Evolutionary conservation across 805 yeast species (phyloP).

Genomic region (Spencermartinsiella europaea): DNA sequence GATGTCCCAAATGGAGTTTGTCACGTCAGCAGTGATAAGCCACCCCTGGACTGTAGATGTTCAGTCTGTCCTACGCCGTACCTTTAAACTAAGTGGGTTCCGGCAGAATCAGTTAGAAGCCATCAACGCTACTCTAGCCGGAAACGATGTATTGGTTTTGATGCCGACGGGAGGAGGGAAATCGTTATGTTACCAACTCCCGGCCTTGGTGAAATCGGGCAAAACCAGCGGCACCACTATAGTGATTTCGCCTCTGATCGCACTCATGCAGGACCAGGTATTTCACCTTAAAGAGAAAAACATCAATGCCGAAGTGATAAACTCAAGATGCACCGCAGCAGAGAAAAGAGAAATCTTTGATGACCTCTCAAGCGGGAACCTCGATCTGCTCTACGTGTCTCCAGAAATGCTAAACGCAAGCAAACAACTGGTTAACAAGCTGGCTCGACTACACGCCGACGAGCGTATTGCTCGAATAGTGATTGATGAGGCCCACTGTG

Average conservation of each 20-base stretch:
- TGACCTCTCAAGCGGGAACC: slow-evolving; percentile 55
- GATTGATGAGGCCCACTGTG: slow-evolving; percentile 97
- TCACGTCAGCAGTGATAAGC: not conserved
- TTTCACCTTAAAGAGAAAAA: slow-evolving; percentile 63
- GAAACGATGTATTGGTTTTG: slow-evolving; percentile 85
- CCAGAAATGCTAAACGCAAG: slow-evolving; percentile 92
- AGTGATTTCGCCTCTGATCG: slow-evolving; percentile 90
- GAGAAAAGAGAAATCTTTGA: slow-evolving; percentile 61
- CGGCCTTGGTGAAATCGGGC: slow-evolving; percentile 78
- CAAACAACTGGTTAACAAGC: slow-evolving; percentile 56
- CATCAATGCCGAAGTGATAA: slow-evolving; percentile 83
- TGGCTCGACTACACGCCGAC: slow-evolving; percentile 50
- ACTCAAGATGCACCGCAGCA: slow-evolving; percentile 61
- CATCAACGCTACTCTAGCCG: slow-evolving; percentile 63
- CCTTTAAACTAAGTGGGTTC: slow-evolving; percentile 62
- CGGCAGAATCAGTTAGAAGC: slow-evolving; percentile 86
- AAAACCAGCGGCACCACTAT: slow-evolving; percentile 77
- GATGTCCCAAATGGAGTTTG: slow-evolving; percentile 6
- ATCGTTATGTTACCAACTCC: slow-evolving; percentile 90
- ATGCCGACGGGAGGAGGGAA: slow-evolving; percentile 99
- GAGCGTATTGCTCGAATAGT: slow-evolving; percentile 74
- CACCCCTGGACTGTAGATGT: slow-evolving; percentile 69
- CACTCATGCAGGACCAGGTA: slow-evolving; percentile 97
- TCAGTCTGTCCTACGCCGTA: slow-evolving; percentile 46
- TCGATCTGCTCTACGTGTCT: slow-evolving; percentile 78